These are phyloP conservation scores for Cryptococcus depauperatus DNA, from an alignment of 1,284 basidiomycete species.

Conservation along the genomic window DNA sequence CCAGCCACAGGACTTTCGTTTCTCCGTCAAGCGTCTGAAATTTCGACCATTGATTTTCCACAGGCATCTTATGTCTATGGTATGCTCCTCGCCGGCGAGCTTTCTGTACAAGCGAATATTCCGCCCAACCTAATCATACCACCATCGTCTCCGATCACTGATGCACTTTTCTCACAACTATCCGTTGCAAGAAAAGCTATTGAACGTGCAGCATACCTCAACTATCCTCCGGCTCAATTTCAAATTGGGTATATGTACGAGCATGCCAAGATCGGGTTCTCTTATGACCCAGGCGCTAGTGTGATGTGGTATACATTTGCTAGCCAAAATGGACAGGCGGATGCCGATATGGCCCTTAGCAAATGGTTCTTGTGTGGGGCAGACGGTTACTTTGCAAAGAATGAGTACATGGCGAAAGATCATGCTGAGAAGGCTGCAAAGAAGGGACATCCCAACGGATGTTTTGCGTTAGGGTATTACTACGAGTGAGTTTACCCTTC, in stretches of 20 bases:
- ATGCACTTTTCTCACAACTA: slow-evolving; percentile 36
- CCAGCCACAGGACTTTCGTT: slow-evolving; percentile 59
- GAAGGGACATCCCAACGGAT: slow-evolving; percentile 69
- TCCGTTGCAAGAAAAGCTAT: slow-evolving; percentile 56
- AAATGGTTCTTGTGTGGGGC: slow-evolving; percentile 93
- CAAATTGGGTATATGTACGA: slow-evolving; percentile 89
- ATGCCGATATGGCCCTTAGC: slow-evolving; percentile 90
- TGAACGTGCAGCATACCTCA: slow-evolving; percentile 74
- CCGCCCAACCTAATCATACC: slow-evolving; percentile 52
- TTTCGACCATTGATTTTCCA: slow-evolving; percentile 65
- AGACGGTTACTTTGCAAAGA: slow-evolving; percentile 73
- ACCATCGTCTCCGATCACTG: slow-evolving; percentile 39
- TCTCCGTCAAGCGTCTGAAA: slow-evolving; percentile 66
- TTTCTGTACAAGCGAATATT: slow-evolving; percentile 50
- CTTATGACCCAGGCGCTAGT: slow-evolving; percentile 79
- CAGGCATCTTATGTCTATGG: slow-evolving; percentile 75
- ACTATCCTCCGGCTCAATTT: slow-evolving; percentile 83
- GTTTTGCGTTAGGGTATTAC: slow-evolving; percentile 86
- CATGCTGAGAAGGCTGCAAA: slow-evolving; percentile 87
- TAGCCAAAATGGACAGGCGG: slow-evolving; percentile 72
- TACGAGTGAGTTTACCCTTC: slow-evolving; percentile 25
- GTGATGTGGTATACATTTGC: slow-evolving; percentile 87
- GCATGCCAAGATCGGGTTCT: slow-evolving; percentile 75
- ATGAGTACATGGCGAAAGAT: slow-evolving; percentile 74
- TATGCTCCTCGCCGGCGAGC: slow-evolving; percentile 72